Base-by-base conservation (phyloP, 352 stramenopile species). In the Globisporangium takayamanum region DNA sequence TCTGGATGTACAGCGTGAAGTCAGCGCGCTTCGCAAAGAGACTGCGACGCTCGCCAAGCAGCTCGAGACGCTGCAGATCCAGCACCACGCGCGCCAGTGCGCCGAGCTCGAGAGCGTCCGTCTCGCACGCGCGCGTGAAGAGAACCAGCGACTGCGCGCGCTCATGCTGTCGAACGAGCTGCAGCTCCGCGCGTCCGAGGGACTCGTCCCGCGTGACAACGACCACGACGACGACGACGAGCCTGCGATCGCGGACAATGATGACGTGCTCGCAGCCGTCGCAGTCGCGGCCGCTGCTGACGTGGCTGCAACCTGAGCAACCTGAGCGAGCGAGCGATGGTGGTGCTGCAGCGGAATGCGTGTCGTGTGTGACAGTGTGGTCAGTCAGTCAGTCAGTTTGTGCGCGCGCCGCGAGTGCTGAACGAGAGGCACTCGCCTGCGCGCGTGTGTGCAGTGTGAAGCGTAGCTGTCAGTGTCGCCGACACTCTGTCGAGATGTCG, bases 81-180 rank as follows among this genome's bases (percentile, higher is more conserved):
- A 60, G 33, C 61, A 39, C 33, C 33, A 11, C 3, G 33, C 33
- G 33, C 33, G 64, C 26, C 55, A 76, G 37, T 53, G 62, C 5
- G 69, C 45, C 18, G 62, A 55, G 6, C 54, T 47, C 20, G 73
- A 81, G 58, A 71, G 60, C 37, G 55, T 52, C 11, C 60, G 67
- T 46, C 58, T 85, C 6, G 60, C 44, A 1, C 66, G 69, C 28
- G 59, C 76, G 11, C 62, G 73, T 36, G 58, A 66, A 18, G 71
- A 85, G 64, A 83, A 83, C 48, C 58, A 67, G n/a, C 69, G 76
- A 6, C 63, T 85, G 56, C 69, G 69, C 37, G 67, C 60, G 16
- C 50, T 76, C 20, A 64, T 85, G 16, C 71, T 64, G 20, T 71
- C 52, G 15, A 64, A 73, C 53, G 76, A 85, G 54, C 62, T 55